Evolutionary conservation across 805 yeast genomes (phyloP).

Genomic region (Kregervanrija fluxuum): DNA sequence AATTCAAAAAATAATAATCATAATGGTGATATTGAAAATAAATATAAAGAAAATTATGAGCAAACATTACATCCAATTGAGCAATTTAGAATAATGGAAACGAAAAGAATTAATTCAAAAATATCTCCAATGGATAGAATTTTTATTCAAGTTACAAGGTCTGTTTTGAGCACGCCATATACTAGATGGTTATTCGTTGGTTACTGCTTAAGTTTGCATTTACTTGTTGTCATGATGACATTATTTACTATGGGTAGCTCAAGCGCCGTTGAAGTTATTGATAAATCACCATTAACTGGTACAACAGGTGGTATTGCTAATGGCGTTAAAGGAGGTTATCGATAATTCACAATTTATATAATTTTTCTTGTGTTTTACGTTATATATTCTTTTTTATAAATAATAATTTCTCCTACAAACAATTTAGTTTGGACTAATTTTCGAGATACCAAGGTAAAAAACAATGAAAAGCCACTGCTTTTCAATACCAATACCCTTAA

Average conservation of each 20-base stretch:
- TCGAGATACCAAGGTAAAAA: too few species aligned
- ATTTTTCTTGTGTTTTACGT: too few species aligned
- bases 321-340: conserved; percentile 5
- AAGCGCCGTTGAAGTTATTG: conserved; percentile 4
- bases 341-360: too few species aligned
- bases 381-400: too few species aligned
- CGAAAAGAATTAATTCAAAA: conserved; percentile 63
- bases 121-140: conserved; percentile 74
- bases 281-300: conserved; percentile 12
- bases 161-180: conserved; percentile 65
- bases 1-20: conserved; percentile 17
- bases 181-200: conserved; percentile 66
- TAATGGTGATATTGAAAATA: conserved; percentile 39
- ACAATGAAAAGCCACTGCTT: too few species aligned
- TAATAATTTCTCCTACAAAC: too few species aligned
- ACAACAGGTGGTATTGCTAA: conserved; percentile 23
- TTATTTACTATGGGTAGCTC: conserved; percentile 39
- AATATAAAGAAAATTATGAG: conserved; percentile 61
- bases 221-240: conserved; percentile 59
- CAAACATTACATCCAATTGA: conserved; percentile 78
- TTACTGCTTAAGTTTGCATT: conserved; percentile 72
- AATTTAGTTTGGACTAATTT: too few species aligned
- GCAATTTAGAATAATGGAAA: conserved; percentile 69
- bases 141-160: conserved; percentile 64
- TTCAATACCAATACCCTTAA: too few species aligned